phyloP scores from a whole-genome alignment of 2,329 filamentous ascomycete genomes.

The Scleromitrula shiraiana region DNA sequence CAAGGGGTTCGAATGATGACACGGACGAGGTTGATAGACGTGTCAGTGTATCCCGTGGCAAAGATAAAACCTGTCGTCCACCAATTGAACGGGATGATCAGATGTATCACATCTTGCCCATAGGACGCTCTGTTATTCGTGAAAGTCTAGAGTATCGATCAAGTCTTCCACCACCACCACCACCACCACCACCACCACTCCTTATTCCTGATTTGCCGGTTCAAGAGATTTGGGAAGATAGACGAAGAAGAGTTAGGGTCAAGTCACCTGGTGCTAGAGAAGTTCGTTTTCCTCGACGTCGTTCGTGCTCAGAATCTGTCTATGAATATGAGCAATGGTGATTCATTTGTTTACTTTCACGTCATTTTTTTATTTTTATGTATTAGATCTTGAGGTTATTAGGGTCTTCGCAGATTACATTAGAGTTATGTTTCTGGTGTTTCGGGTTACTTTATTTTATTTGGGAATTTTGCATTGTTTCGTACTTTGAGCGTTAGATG shows the following conservation, averaged over 20 bases:
- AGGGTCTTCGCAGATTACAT: too few species aligned
- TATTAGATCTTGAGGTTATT: too few species aligned
- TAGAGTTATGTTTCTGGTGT: not conserved
- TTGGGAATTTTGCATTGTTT: too few species aligned
- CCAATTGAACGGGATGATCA: too few species aligned
- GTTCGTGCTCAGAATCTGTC: slow-evolving; percentile 1
- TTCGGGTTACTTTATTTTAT: not conserved
- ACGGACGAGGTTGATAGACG: too few species aligned
- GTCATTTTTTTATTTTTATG: not conserved
- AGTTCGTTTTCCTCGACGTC: not conserved
- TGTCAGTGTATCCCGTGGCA: too few species aligned
- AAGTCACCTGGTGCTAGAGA: not conserved
- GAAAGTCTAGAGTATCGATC: not conserved
- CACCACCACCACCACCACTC: not conserved
- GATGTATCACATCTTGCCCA: too few species aligned
- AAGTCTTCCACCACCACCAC: not conserved
- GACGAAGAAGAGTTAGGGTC: not conserved
- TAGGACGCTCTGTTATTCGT: not conserved
- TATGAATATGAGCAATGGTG: slow-evolving; percentile 7
- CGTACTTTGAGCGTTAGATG: too few species aligned
- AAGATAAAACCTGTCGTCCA: too few species aligned
- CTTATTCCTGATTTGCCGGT: not conserved
- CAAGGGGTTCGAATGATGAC: not conserved
- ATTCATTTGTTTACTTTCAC: not conserved
- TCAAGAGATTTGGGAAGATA: not conserved